A percentile compares a stretch with the other conserved stretches of the same genome.
These are phyloP conservation scores for Halteria grandinella DNA, from an alignment of 73 alveolate genomes.

Conservation along the genomic window DNA sequence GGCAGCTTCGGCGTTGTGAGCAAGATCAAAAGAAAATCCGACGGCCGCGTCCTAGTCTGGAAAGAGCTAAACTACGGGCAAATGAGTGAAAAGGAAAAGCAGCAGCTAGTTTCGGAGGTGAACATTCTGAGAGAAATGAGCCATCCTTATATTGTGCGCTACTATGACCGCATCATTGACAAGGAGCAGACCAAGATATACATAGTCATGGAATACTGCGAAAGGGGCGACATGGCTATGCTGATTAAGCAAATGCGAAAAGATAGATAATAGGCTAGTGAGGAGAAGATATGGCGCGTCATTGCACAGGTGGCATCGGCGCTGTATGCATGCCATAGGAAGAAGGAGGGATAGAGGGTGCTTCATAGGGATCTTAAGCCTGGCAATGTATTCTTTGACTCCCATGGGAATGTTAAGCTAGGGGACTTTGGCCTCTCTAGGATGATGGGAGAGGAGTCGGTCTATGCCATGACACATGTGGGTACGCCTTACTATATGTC, in stretches of 20 bases:
- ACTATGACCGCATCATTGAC: conserved; percentile 80
- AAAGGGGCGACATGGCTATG: conserved; percentile 81
- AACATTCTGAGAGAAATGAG: conserved; percentile 70
- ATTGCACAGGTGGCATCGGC: conserved; percentile 73
- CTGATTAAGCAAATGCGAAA: conserved; percentile 64
- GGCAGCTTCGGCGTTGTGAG: conserved; percentile 89
- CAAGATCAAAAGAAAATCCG: conserved; percentile 81
- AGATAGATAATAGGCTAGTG: conserved; percentile 57
- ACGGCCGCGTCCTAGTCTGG: conserved; percentile 85
- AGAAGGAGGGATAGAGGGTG: conserved; percentile 76
- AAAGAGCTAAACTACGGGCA: conserved; percentile 90
- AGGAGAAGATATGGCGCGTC: conserved; percentile 73
- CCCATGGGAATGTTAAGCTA: conserved; percentile 75
- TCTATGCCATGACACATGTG: conserved; percentile 65
- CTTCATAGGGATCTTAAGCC: conserved; percentile 94
- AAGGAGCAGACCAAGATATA: conserved; percentile 60
- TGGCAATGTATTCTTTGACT: conserved; percentile 81
- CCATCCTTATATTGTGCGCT: conserved; percentile 80
- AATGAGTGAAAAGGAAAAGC: conserved; percentile 90
- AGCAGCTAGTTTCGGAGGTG: conserved; percentile 93
- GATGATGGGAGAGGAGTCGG: conserved; percentile 68
- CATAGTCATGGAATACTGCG: conserved; percentile 81
- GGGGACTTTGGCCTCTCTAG: conserved; percentile 89
- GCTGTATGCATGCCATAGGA: conserved; percentile 71
- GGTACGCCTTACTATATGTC: conserved; percentile 77